phyloP scores from a whole-genome alignment of 2,329 filamentous ascomycete genomes.

The Xylariaceae sp. region DNA sequence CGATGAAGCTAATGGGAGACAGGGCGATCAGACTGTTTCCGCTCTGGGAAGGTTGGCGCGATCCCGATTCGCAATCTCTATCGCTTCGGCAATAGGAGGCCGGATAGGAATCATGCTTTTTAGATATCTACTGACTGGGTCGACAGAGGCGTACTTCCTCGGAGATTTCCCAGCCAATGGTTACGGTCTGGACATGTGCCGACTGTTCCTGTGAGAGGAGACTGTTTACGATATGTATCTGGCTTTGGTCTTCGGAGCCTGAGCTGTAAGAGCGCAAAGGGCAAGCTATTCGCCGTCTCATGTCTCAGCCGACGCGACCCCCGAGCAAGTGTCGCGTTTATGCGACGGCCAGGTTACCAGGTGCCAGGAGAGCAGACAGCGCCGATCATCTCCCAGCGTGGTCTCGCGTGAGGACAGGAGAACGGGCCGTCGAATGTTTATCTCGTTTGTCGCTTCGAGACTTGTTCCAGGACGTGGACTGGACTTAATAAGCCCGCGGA shows the following conservation, averaged over 20 bases:
- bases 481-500: conserved; percentile 20
- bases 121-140: conserved; percentile 13
- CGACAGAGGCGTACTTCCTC: conserved; percentile 22
- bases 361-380: too few species aligned
- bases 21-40: conserved; percentile 16
- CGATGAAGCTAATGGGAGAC: conserved; percentile 5
- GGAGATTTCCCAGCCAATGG: conserved; percentile 28
- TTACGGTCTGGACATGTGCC: conserved; percentile 7
- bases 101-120: not conserved
- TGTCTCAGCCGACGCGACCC: too few species aligned
- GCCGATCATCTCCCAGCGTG: too few species aligned
- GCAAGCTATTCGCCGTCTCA: too few species aligned
- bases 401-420: not conserved
- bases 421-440: conserved; percentile 22
- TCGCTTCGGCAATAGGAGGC: conserved; percentile 6
- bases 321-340: too few species aligned
- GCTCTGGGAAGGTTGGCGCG: conserved; percentile 18
- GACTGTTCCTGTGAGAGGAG: conserved; percentile 10
- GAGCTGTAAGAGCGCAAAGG: conserved; percentile 11
- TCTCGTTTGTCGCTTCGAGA: not conserved
- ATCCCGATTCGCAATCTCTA: conserved; percentile 16
- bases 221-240: too few species aligned
- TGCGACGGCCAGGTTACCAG: too few species aligned
- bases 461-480: conserved; percentile 12
- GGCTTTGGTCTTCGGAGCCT: conserved; percentile 1